These are phyloP conservation scores for Eimeria tenella DNA, from an alignment of 169 alveolate genomes.

Conservation along the genomic window DNA sequence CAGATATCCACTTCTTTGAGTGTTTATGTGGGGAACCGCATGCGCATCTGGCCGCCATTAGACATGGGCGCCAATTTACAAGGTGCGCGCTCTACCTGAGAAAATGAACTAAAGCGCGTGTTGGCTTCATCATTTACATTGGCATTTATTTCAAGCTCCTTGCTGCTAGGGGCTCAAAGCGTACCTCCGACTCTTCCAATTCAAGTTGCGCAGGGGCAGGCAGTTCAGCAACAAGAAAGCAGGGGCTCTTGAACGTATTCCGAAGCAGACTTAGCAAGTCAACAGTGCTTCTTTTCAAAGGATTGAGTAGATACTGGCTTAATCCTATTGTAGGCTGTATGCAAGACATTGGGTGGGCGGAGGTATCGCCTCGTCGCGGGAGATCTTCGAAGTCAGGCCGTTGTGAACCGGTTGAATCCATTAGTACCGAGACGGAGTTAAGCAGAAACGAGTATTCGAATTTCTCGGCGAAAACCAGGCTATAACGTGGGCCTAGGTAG, in stretches of 20 bases:
- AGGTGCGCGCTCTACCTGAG: constrained; percentile 42
- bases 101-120: neutral
- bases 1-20: neutral
- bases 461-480: neutral
- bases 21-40: constrained; percentile 62
- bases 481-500: neutral
- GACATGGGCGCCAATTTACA: constrained; percentile 27
- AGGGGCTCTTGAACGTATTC: too few species aligned
- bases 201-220: too few species aligned
- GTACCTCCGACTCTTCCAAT: neutral
- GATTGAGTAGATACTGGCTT: neutral
- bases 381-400: too few species aligned
- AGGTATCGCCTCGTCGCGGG: too few species aligned
- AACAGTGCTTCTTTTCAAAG: neutral
- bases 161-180: neutral
- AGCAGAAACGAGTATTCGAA: neutral
- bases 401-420: too few species aligned
- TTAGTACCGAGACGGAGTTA: neutral
- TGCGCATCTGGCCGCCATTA: constrained; percentile 64
- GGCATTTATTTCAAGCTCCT: constrained; percentile 24
- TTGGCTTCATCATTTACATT: constrained; percentile 6
- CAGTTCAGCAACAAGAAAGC: too few species aligned
- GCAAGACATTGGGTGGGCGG: neutral
- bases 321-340: neutral
- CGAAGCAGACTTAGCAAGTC: neutral